Base-by-base conservation (phyloP, 2,329 filamentous ascomycete species). In the Cryphonectria radicalis region DNA sequence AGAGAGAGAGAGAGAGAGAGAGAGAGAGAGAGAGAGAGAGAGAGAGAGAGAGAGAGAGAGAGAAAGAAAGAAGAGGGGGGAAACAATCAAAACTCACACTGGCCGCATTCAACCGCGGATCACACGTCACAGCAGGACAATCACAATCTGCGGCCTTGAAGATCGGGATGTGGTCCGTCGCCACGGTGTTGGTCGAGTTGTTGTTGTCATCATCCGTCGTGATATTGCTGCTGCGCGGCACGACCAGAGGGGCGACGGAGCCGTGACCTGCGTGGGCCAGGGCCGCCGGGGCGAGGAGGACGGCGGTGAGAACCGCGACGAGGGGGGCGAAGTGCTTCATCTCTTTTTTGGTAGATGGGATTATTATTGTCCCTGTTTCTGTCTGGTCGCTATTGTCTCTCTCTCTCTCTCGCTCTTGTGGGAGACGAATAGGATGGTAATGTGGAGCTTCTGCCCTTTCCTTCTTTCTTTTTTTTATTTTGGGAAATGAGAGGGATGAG, bases 71-170 rank as follows among this genome's bases (percentile, higher is more conserved):
- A 40, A 8, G 14, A 17, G 25, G 17, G 25, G 14, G 25, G 25
- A 19, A 4, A 32, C n/a, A 40, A 62, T 50, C 35, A 17, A 40
- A 32, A 73, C 75, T 72, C 43, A 76, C 75, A 19, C 73, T 72
- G 63, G 74, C 73, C 22, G 67, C 35, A 25, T 68, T 75, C 67
- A 76, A 43, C 65, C 72, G 68, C 1, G 73, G 43, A 3, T 73
- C 72, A 55, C 75, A 76, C 55, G 65, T 63, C 10, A 70, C 62
- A 11, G 65, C 22, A 22, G 67, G 63, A 65, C 74, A 75, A 32
- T 46, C 69, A 43, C 75, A 76, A 0, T 13, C n/a, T 0, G 67
- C 50, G 40, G 69, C 57, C 66, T 69, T 67, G 69, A 76, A 76
- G 66, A 68, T 72, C 43, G 73, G 73, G 63, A 68, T 66, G 53